phyloP scores from a whole-genome alignment of 2,329 filamentous ascomycete species.

The Xylaria sp. region DNA sequence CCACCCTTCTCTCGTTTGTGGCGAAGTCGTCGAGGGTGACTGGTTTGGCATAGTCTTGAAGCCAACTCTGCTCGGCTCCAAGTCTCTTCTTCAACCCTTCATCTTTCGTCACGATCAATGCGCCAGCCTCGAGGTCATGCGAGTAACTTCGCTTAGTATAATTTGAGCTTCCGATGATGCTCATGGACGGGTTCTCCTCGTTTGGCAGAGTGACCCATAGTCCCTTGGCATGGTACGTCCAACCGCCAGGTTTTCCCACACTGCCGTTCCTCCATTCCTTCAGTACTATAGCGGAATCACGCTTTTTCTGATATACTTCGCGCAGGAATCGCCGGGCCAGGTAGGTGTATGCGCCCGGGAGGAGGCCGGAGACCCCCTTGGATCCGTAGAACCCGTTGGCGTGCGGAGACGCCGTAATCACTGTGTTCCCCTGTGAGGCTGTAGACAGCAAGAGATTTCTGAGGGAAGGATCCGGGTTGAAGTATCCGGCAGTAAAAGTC shows the following conservation, averaged over 20 bases:
- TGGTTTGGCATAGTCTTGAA: slow-evolving; percentile 66
- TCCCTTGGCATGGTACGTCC: slow-evolving; percentile 98
- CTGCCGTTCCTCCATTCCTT: slow-evolving; percentile 85
- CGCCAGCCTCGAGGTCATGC: slow-evolving; percentile 85
- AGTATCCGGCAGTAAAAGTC: slow-evolving; percentile 98
- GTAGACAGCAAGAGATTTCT: slow-evolving; percentile 74
- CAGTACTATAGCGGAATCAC: slow-evolving; percentile 58
- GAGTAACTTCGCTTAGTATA: slow-evolving; percentile 93
- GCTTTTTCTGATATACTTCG: slow-evolving; percentile 42
- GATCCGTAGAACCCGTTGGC: slow-evolving; percentile 95
- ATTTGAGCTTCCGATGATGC: slow-evolving; percentile 84
- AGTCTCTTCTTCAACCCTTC: slow-evolving; percentile 64
- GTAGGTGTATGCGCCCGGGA: slow-evolving; percentile 88
- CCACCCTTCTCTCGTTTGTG: slow-evolving; percentile 74
- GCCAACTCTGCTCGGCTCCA: slow-evolving; percentile 72
- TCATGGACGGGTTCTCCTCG: slow-evolving; percentile 65
- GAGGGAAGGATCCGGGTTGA: slow-evolving; percentile 87
- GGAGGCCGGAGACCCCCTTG: slow-evolving; percentile 78
- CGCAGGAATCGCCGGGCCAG: slow-evolving; percentile 77
- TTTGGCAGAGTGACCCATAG: slow-evolving; percentile 77
- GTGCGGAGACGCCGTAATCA: slow-evolving; percentile 86
- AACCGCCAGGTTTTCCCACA: slow-evolving; percentile 74
- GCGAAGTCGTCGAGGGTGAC: slow-evolving; percentile 75
- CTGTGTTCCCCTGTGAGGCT: slow-evolving; percentile 63
- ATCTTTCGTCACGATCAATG: slow-evolving; percentile 77